These are phyloP conservation scores for Apophysomyces trapeziformis DNA, from an alignment of 371 early-diverging fungal species.

Conservation along the genomic window DNA sequence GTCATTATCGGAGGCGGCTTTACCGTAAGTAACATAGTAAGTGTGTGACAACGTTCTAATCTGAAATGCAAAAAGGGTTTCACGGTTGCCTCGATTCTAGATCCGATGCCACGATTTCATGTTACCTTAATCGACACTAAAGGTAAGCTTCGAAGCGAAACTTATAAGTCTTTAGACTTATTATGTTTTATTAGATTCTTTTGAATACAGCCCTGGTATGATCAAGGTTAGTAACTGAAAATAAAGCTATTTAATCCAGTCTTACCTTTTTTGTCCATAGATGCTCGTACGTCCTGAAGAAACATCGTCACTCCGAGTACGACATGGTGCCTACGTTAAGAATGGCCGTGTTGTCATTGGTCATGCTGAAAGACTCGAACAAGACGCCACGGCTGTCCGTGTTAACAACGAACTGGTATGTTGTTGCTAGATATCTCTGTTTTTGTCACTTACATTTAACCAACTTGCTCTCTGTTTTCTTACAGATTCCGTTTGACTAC, in stretches of 20 bases:
- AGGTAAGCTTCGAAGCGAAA: conserved; percentile 13
- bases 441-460: no score
- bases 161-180: not conserved
- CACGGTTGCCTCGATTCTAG: conserved; percentile 32
- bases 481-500: conserved; percentile 65
- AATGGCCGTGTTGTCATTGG: conserved; percentile 44
- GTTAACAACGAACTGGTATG: conserved; percentile 39
- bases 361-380: conserved; percentile 30
- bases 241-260: not conserved
- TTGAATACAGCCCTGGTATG: conserved; percentile 45
- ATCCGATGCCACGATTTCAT: conserved; percentile 33
- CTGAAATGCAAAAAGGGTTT: conserved; percentile 33
- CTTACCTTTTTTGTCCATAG: conserved; percentile 9
- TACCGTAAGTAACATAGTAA: conserved; percentile 26
- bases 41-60: conserved; percentile 24
- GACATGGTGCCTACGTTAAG: conserved; percentile 43
- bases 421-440: no score
- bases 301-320: conserved; percentile 35
- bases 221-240: conserved; percentile 23
- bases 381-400: conserved; percentile 27
- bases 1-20: conserved; percentile 31
- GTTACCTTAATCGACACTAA: conserved; percentile 31
- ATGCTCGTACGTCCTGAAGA: conserved; percentile 39
- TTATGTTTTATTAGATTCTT: conserved; percentile 30
- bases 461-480: no score